A percentile compares a stretch with the other conserved stretches of the same genome.
phyloP scores from a whole-genome alignment of 1,284 basidiomycete species.

The Baeospora myosura region DNA sequence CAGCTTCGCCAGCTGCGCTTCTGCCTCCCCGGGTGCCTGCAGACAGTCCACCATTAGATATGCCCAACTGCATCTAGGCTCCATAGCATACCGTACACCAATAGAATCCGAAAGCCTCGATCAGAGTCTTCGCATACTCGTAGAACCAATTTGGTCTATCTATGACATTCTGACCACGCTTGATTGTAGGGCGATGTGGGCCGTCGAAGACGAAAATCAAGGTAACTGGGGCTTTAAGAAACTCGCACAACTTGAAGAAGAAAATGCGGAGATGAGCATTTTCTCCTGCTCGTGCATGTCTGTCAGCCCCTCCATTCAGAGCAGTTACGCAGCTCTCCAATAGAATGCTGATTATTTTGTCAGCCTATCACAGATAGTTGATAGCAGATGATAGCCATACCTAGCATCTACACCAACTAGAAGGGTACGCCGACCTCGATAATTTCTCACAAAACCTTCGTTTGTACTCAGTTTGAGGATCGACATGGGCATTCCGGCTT shows the following conservation, averaged over 20 bases:
- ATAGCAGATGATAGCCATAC: neutral
- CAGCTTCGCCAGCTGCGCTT: conserved; percentile 89
- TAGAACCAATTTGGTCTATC: neutral
- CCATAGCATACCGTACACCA: neutral
- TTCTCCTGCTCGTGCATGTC: neutral
- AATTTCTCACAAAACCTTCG: too few species aligned
- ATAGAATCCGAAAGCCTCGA: neutral
- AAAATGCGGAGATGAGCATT: neutral
- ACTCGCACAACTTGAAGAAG: neutral
- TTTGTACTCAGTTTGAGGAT: too few species aligned
- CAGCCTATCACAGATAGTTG: neutral
- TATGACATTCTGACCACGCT: neutral
- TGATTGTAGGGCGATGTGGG: neutral
- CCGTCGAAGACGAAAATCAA: neutral
- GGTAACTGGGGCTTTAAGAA: neutral
- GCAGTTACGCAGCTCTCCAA: neutral
- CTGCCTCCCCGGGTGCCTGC: conserved; percentile 84
- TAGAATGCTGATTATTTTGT: neutral
- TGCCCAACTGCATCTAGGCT: neutral
- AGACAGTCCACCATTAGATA: neutral
- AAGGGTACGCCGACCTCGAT: neutral
- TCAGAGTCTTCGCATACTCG: neutral
- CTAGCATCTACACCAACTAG: neutral
- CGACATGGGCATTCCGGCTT: too few species aligned
- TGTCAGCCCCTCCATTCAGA: neutral